phyloP scores from a whole-genome alignment of 75 land plant species.

The Larix kaempferi region DNA sequence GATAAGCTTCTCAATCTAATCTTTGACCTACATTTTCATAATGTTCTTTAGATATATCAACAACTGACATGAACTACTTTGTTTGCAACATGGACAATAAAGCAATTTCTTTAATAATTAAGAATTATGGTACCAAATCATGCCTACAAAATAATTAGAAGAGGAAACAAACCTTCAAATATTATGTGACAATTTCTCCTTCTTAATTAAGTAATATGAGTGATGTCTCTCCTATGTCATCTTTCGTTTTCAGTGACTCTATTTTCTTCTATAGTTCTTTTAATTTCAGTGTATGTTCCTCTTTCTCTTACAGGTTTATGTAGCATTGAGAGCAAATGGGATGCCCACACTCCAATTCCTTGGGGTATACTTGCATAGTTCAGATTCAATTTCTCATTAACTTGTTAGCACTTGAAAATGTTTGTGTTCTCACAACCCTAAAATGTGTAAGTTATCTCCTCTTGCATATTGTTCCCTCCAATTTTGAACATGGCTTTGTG shows the following conservation, averaged over 20 bases:
- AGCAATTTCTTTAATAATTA: neutral
- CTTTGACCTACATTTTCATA: neutral
- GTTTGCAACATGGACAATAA: neutral
- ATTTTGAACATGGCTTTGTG: neutral
- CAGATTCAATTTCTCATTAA: neutral
- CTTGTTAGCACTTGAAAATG: neutral
- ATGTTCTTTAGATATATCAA: neutral
- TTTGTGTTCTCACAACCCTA: neutral
- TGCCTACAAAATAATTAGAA: neutral
- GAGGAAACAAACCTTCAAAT: neutral
- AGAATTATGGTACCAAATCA: neutral
- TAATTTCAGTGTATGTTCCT: neutral
- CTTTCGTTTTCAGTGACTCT: neutral
- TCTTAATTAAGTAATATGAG: slow-evolving; percentile 1
- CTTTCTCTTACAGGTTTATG: neutral
- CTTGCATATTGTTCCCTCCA: neutral
- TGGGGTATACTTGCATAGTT: neutral
- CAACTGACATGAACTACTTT: neutral
- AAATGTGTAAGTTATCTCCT: neutral
- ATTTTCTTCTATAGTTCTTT: neutral
- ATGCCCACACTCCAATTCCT: neutral
- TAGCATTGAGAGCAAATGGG: neutral
- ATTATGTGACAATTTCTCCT: neutral
- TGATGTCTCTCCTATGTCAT: neutral
- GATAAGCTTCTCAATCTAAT: slow-evolving; percentile 17